Evolutionary conservation across 352 stramenopile species (phyloP).

Genomic region (Pythium utonaiense): DNA sequence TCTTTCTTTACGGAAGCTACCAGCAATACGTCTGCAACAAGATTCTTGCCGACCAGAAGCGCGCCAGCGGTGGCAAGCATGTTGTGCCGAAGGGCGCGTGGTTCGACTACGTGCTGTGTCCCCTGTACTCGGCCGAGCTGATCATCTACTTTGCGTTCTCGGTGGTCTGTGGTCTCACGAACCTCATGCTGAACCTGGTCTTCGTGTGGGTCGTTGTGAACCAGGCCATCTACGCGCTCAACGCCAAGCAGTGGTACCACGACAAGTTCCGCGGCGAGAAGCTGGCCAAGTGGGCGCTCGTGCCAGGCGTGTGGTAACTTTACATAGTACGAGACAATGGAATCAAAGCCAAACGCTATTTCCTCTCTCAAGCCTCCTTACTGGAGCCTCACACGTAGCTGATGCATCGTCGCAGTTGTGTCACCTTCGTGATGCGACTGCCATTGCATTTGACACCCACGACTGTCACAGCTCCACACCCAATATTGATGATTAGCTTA

Average conservation of each 20-base stretch:
- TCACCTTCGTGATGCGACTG: too few relatives aligned
- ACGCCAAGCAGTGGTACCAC: conserved; percentile 53
- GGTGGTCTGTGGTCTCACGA: conserved; percentile 35
- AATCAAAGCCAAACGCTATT: too few relatives aligned
- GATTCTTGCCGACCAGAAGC: conserved; percentile 54
- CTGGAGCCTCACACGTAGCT: too few relatives aligned
- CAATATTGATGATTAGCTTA: too few relatives aligned
- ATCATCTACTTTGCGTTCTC: conserved; percentile 58
- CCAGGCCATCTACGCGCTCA: conserved; percentile 51
- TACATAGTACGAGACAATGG: too few relatives aligned
- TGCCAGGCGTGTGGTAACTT: conserved; percentile 35
- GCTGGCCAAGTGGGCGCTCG: conserved; percentile 18
- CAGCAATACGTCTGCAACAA: conserved; percentile 64
- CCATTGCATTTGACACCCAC: too few relatives aligned
- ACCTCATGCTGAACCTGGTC: conserved; percentile 41
- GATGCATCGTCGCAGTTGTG: too few relatives aligned
- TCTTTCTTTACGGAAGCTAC: conserved; percentile 51
- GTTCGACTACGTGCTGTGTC: conserved; percentile 60
- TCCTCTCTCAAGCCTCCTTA: too few relatives aligned
- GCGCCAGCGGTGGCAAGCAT: conserved; percentile 39
- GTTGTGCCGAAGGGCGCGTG: conserved; percentile 59
- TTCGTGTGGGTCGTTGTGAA: conserved; percentile 65
- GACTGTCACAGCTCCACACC: too few relatives aligned
- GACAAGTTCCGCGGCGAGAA: conserved; percentile 49
- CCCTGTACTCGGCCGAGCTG: conserved; percentile 61